Conservation (phyloP, 805 yeast species). For the Brettanomyces custersianus region DNA sequence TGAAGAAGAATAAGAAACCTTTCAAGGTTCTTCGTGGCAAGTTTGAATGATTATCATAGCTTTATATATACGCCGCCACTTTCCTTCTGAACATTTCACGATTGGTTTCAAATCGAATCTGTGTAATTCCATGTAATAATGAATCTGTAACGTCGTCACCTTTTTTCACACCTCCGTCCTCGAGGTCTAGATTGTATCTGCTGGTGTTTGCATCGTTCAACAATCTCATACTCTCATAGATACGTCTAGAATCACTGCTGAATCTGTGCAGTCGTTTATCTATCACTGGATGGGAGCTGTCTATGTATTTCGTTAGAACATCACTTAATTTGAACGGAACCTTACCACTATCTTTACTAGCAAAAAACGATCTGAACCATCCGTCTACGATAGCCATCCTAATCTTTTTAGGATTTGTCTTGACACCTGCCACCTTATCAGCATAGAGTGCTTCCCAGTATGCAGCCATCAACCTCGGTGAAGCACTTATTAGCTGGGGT, state of each 20-base stretch:
- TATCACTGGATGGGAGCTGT: not conserved
- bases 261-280: not conserved
- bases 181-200: constrained; percentile 6
- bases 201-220: constrained; percentile 14
- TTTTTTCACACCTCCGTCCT: constrained; percentile 25
- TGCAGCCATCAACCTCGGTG: constrained; percentile 23
- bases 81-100: not conserved
- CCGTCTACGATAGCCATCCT: constrained; percentile 18
- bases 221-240: constrained; percentile 19
- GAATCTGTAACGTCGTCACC: constrained; percentile 63
- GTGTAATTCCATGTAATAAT: constrained; percentile 49
- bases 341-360: not conserved
- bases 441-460: constrained; percentile 19
- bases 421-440: not conserved
- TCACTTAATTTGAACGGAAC: not conserved
- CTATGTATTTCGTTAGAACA: not conserved
- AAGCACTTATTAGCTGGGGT: constrained; percentile 12
- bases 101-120: constrained; percentile 33
- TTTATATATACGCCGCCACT: no score
- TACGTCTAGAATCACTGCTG: constrained; percentile 8
- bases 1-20: constrained; percentile 16
- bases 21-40: constrained; percentile 8
- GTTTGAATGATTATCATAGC: no score
- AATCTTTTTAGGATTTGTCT: constrained; percentile 14
- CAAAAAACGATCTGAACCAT: constrained; percentile 15